A percentile compares a stretch with the other conserved stretches of the same genome.
These are phyloP conservation scores for Neurospora sp. DNA, from an alignment of 495 filamentous ascomycete genomes.

Conservation along the genomic window DNA sequence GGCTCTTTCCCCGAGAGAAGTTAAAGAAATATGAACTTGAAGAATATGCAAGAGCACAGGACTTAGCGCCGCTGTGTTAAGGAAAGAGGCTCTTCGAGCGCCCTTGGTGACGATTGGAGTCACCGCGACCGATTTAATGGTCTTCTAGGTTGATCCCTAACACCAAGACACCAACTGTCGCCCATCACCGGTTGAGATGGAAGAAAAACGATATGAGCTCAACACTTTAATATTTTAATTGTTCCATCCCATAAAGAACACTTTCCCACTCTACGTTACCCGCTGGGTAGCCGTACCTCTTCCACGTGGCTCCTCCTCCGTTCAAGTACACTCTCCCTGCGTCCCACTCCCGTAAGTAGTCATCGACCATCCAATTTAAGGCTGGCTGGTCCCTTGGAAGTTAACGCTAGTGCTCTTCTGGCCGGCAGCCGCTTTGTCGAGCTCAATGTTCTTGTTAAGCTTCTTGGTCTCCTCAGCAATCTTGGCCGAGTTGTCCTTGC, in stretches of 20 bases:
- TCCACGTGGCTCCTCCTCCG: background rate
- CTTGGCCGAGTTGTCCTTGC: constrained; percentile 23
- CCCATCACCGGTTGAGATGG: background rate
- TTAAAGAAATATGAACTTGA: background rate
- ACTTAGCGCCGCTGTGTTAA: background rate
- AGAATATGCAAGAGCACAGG: background rate
- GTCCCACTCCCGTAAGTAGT: background rate
- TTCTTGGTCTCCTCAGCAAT: constrained; percentile 30
- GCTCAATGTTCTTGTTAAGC: constrained; percentile 34
- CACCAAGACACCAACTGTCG: background rate
- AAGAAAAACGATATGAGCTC: background rate
- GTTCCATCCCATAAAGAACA: background rate
- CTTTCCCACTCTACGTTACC: background rate
- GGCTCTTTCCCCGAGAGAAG: background rate
- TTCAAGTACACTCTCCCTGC: background rate
- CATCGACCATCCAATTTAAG: background rate
- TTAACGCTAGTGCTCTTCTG: constrained; percentile 20
- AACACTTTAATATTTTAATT: background rate
- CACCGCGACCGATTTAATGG: background rate
- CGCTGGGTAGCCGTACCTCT: background rate
- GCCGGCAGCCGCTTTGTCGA: constrained; percentile 27
- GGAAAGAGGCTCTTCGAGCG: background rate
- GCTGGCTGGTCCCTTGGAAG: constrained; percentile 12
- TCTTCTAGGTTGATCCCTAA: background rate
- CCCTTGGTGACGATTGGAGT: background rate